These are phyloP conservation scores for Fusarium equiseti DNA, from an alignment of 2,329 filamentous ascomycete genomes.

Conservation along the genomic window DNA sequence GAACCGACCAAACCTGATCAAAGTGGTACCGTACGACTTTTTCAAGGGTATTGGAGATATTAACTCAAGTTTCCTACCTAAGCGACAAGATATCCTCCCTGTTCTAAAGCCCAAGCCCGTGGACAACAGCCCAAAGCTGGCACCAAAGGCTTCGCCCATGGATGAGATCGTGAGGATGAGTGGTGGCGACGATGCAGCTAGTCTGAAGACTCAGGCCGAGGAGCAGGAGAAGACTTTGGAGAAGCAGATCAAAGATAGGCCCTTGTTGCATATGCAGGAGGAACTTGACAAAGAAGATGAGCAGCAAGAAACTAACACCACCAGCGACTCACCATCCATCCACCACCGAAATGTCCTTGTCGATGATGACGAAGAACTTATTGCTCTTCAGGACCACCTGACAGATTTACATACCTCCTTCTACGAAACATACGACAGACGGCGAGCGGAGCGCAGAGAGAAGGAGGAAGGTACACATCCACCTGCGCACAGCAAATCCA, in stretches of 20 bases:
- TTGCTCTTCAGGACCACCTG: constrained; percentile 80
- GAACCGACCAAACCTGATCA: constrained; percentile 93
- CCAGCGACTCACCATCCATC: constrained; percentile 46
- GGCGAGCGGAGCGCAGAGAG: constrained; percentile 54
- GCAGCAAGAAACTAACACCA: constrained; percentile 44
- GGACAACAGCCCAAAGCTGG: constrained; percentile 28
- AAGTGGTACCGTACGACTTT: constrained; percentile 95
- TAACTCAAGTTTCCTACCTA: constrained; percentile 96
- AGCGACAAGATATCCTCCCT: constrained; percentile 69
- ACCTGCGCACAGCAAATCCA: constrained; percentile 51
- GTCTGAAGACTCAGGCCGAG: constrained; percentile 80
- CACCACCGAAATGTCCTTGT: constrained; percentile 78
- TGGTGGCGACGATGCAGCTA: constrained; percentile 73
- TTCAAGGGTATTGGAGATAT: constrained; percentile 99
- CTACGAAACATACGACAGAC: constrained; percentile 82
- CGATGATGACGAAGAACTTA: constrained; percentile 88
- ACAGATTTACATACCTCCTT: constrained; percentile 81
- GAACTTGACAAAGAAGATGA: constrained; percentile 84
- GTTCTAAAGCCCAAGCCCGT: constrained; percentile 42
- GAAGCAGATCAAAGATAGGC: constrained; percentile 89
- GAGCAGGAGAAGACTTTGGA: constrained; percentile 90
- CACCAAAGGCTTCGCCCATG: constrained; percentile 62
- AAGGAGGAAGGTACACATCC: constrained; percentile 52
- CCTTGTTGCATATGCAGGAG: constrained; percentile 91
- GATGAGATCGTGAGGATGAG: constrained; percentile 84